A percentile compares a stretch with the other conserved stretches of the same genome.
Conservation (phyloP, 2,329 filamentous ascomycete genomes). For the Dothidotthia symphoricarpi region DNA sequence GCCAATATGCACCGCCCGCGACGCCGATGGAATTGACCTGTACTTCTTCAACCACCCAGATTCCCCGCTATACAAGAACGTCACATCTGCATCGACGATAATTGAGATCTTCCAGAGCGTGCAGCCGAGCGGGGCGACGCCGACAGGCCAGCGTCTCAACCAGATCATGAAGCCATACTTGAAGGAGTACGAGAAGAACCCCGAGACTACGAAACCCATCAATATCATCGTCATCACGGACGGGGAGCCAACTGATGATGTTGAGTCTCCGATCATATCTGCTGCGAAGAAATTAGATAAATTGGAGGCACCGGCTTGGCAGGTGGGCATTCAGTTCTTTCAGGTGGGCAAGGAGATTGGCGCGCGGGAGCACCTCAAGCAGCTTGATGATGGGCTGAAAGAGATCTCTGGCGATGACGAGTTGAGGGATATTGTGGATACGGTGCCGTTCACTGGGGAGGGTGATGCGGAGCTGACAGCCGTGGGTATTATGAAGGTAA, state of each 20-base stretch:
- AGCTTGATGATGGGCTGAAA: constrained; percentile 72
- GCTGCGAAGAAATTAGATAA: constrained; percentile 69
- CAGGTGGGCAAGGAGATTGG: constrained; percentile 75
- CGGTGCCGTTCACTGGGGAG: constrained; percentile 67
- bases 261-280: constrained; percentile 63
- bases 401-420: constrained; percentile 53
- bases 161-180: constrained; percentile 74
- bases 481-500: constrained; percentile 70
- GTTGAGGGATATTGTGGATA: constrained; percentile 88
- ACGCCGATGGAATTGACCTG: constrained; percentile 83
- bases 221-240: constrained; percentile 95
- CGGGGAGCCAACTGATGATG: constrained; percentile 76
- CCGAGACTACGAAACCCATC: constrained; percentile 65
- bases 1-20: constrained; percentile 76
- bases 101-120: constrained; percentile 68
- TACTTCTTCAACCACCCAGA: constrained; percentile 79
- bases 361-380: constrained; percentile 64
- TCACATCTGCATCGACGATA: constrained; percentile 60
- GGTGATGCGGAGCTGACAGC: constrained; percentile 59
- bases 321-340: constrained; percentile 94
- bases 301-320: constrained; percentile 69
- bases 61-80: constrained; percentile 62
- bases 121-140: constrained; percentile 65
- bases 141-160: constrained; percentile 69
- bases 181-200: constrained; percentile 50